phyloP scores from a whole-genome alignment of 2,329 filamentous ascomycete species.

The Colletotrichum sp. region DNA sequence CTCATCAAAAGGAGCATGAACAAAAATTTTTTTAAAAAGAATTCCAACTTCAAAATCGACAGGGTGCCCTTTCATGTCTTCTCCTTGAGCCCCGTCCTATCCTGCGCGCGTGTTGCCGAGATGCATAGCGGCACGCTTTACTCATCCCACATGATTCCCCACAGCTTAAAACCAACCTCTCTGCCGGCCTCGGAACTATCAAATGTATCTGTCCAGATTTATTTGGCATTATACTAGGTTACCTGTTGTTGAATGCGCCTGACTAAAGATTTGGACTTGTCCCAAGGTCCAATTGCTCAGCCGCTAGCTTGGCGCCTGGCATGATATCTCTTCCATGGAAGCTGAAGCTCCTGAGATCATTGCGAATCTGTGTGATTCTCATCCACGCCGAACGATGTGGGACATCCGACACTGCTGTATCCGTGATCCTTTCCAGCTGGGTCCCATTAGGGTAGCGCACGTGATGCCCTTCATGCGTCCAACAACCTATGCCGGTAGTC shows the following conservation, averaged over 20 bases:
- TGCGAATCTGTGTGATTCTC: not conserved
- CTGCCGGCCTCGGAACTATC: not conserved
- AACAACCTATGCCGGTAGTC: not conserved
- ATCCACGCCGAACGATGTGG: fast-evolving
- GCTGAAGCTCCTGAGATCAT: not conserved
- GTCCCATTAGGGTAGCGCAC: fast-evolving
- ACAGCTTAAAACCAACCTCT: not conserved
- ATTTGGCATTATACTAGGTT: not conserved
- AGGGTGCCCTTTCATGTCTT: not conserved
- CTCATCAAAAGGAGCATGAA: not conserved
- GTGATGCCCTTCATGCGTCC: not conserved
- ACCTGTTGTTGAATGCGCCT: not conserved
- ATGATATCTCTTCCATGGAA: not conserved
- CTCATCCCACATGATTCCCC: not conserved
- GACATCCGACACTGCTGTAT: not conserved
- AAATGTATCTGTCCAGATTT: not conserved
- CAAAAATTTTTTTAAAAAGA: no score
- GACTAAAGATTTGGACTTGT: not conserved
- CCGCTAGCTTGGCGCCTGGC: not conserved
- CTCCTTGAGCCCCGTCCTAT: not conserved
- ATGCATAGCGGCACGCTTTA: not conserved
- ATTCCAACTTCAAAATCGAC: not conserved
- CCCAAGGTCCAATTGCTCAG: not conserved
- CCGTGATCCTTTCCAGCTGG: not conserved
- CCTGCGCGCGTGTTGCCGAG: not conserved